Conservation (phyloP, 768 basidiomycete genomes). For the Trametes villosa region DNA sequence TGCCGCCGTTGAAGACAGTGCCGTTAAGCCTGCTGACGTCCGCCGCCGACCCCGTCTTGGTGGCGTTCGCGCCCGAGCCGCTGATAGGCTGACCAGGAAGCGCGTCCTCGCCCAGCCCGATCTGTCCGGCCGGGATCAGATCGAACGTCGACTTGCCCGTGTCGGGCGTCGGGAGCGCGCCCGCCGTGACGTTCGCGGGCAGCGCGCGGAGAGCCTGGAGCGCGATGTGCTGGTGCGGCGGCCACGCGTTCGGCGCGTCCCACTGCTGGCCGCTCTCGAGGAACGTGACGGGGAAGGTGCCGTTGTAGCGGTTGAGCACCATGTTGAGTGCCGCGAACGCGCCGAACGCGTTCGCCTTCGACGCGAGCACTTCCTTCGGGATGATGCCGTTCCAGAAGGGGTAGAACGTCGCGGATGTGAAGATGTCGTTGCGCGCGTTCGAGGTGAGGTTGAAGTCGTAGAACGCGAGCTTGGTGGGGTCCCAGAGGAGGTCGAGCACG, state of each 20-base stretch:
- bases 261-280: constrained; percentile 82
- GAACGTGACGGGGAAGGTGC: constrained; percentile 83
- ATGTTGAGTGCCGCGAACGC: constrained; percentile 78
- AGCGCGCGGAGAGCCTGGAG: constrained; percentile 77
- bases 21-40: constrained; percentile 62
- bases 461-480: constrained; percentile 79
- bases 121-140: constrained; percentile 78
- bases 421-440: constrained; percentile 64
- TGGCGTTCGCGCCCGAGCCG: constrained; percentile 49
- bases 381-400: constrained; percentile 88
- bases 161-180: constrained; percentile 54
- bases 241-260: constrained; percentile 92
- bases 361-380: constrained; percentile 66
- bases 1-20: constrained; percentile 72
- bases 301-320: constrained; percentile 85
- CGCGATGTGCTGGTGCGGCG: constrained; percentile 81
- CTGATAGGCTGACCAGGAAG: constrained; percentile 71
- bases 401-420: constrained; percentile 79
- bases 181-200: constrained; percentile 69
- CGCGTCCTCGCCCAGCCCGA: constrained; percentile 70
- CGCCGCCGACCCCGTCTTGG: constrained; percentile 54
- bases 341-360: constrained; percentile 63
- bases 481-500: constrained; percentile 89
- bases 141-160: constrained; percentile 61
- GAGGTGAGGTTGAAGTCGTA: constrained; percentile 87